Conservation (phyloP, 352 stramenopile genomes). For the Globisporangium alternatum region DNA sequence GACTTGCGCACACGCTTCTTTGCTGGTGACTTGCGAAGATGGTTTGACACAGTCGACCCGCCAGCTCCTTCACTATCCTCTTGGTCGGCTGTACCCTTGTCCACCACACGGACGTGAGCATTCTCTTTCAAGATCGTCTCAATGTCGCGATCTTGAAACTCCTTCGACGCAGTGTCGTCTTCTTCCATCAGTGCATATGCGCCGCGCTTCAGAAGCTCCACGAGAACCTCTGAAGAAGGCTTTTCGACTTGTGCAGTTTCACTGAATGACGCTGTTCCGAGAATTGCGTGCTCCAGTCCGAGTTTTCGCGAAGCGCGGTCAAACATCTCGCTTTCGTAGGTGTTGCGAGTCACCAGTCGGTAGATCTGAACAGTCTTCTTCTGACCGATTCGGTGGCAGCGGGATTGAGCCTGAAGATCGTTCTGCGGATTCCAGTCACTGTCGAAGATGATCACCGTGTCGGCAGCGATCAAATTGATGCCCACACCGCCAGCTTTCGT, state of each 20-base stretch:
- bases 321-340: conserved; percentile 99
- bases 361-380: conserved; percentile 98
- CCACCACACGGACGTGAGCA: conserved; percentile 66
- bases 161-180: conserved; percentile 91
- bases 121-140: conserved; percentile 94
- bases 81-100: conserved; percentile 29
- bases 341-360: conserved; percentile 97
- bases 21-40: conserved; percentile 35
- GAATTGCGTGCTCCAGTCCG: conserved; percentile 97
- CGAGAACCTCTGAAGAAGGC: conserved; percentile 90
- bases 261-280: conserved; percentile 93
- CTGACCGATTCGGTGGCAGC: conserved; percentile 98
- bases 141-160: conserved; percentile 96
- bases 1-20: conserved; percentile 71
- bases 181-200: conserved; percentile 98
- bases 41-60: conserved; percentile 11
- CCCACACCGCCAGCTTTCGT: conserved; percentile 98
- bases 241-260: conserved; percentile 87
- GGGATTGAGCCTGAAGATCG: conserved; percentile 82
- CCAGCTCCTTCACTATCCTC: conserved; percentile 21
- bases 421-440: conserved; percentile 99
- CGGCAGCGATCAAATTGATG: conserved; percentile 97
- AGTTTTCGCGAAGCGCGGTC: conserved; percentile 97
- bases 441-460: conserved; percentile 99
- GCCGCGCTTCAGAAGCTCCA: conserved; percentile 96